These are phyloP conservation scores for Infundibulicybe gibba DNA, from an alignment of 768 basidiomycete genomes.

Conservation along the genomic window DNA sequence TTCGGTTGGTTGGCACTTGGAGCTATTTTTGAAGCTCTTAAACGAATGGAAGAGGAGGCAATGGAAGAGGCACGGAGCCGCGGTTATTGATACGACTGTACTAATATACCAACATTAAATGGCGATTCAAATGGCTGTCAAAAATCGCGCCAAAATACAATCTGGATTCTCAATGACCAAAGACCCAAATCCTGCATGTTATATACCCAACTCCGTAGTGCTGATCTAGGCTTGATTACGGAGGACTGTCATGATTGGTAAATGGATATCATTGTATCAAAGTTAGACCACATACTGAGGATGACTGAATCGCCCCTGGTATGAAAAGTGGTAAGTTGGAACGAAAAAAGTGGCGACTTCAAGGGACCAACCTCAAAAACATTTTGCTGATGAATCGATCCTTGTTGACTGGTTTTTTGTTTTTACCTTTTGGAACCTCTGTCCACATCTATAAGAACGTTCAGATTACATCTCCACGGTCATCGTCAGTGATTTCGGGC, in stretches of 20 bases:
- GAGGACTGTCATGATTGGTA: slow-evolving; percentile 47
- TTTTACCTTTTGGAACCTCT: slow-evolving; percentile 95
- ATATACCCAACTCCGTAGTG: background rate
- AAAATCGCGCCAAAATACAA: background rate
- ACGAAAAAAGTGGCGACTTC: background rate
- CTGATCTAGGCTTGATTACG: slow-evolving; percentile 62
- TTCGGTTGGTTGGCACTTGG: slow-evolving; percentile 62
- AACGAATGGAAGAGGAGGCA: slow-evolving; percentile 38
- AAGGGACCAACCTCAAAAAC: slow-evolving; percentile 75
- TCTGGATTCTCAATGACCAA: too few species aligned
- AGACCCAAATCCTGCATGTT: background rate
- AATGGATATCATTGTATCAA: slow-evolving; percentile 14
- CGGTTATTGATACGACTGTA: slow-evolving; percentile 10
- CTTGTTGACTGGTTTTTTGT: slow-evolving; percentile 98
- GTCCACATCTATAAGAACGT: slow-evolving; percentile 86
- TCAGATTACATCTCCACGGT: too few species aligned
- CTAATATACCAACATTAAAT: background rate
- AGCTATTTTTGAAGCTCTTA: slow-evolving; percentile 50
- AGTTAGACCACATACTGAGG: slow-evolving; percentile 63
- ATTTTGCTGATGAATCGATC: slow-evolving; percentile 99
- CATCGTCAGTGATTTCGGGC: slow-evolving; percentile 11
- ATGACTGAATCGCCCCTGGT: slow-evolving; percentile 95
- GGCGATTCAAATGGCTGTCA: slow-evolving; percentile 1
- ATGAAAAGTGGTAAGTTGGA: slow-evolving; percentile 4
- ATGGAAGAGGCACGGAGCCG: slow-evolving; percentile 13